Evolutionary conservation across 164 flowering plant genomes (phyloP).

Genomic region (Houttuynia cordata): DNA sequence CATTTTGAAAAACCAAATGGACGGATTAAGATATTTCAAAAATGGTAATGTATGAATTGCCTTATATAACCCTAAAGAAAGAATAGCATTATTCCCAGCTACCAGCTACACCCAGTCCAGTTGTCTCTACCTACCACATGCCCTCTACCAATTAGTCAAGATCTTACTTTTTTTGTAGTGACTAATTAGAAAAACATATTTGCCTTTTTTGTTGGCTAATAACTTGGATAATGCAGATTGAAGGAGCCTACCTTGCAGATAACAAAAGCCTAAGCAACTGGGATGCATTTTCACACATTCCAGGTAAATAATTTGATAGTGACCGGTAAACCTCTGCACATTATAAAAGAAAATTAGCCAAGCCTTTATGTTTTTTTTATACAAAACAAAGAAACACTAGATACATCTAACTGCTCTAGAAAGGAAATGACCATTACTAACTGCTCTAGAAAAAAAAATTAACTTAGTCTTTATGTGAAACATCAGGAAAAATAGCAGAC

Average conservation of each 20-base stretch:
- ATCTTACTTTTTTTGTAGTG: not conserved
- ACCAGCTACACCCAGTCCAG: too few relatives aligned
- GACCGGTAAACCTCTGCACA: too few relatives aligned
- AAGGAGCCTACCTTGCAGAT: slow-evolving; percentile 24
- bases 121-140: not conserved
- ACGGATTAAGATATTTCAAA: too few relatives aligned
- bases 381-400: not conserved
- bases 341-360: too few relatives aligned
- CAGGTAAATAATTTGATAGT: slow-evolving; percentile 9
- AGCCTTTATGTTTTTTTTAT: not conserved
- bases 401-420: too few relatives aligned
- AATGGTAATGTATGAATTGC: too few relatives aligned
- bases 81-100: too few relatives aligned
- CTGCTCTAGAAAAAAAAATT: too few relatives aligned
- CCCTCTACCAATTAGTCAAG: too few relatives aligned
- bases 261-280: slow-evolving; percentile 27
- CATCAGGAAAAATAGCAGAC: slow-evolving; percentile 1
- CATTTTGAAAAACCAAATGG: too few relatives aligned
- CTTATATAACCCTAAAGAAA: too few relatives aligned
- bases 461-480: not conserved
- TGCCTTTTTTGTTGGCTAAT: not conserved
- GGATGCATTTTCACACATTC: slow-evolving; percentile 22
- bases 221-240: slow-evolving; percentile 12
- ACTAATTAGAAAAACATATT: not conserved
- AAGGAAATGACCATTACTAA: too few relatives aligned